Evolutionary conservation across 345 rosid species (phyloP), one percentile per base, ranked within the genome.

Genomic region (Anastatica hierochuntica): DNA sequence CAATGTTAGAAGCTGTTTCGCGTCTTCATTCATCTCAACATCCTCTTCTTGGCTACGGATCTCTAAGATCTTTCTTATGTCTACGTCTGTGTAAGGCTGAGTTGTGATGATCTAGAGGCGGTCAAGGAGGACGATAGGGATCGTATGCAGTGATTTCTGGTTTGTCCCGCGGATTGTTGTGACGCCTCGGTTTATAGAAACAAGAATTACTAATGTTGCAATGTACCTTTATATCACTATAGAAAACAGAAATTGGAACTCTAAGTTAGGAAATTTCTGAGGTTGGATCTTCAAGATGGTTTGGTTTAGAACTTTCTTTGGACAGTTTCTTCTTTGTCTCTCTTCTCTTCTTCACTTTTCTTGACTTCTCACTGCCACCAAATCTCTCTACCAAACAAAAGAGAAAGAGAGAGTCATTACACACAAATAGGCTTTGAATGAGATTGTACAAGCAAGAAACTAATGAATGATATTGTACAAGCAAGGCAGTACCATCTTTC

Each of bases 31-130:
- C 80, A 82, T 79, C 19, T 88, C 90, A 0, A 88, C 90, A 5
- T 82, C 90, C 72, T 88, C 95, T 71, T 85, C 95, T 77, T 75
- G 84, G 74, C 85, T 76, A 44, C 95, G 72, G 24, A 85, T 85
- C 71, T 83, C 94, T 39, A 83, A 67, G 67, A 85, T 88, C 60
- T 75, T 73, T 15, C 71, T 62, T 12, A 83, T 79, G 7, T 88
- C 97, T 27, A 79, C 85, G n/a, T 58, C 75, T 1, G 78, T 71
- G 57, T 84, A 83, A 15, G 97, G 95, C 37, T 79, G 79, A 0
- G 97, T 88, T 10, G 86, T 55, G 58, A 89, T 79, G 56, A 85
- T 89, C 34, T 85, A 82, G 3, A 85, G 78, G 37, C 92, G 85
- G 60, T 85, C 94, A 1, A 89, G 85, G 39, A 89, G 80, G 44